Percentiles rank a stretch among this genome's conserved stretches.
These are phyloP conservation scores for Schrenkiella parvula DNA, from an alignment of 345 rosid species.

Conservation along the genomic window DNA sequence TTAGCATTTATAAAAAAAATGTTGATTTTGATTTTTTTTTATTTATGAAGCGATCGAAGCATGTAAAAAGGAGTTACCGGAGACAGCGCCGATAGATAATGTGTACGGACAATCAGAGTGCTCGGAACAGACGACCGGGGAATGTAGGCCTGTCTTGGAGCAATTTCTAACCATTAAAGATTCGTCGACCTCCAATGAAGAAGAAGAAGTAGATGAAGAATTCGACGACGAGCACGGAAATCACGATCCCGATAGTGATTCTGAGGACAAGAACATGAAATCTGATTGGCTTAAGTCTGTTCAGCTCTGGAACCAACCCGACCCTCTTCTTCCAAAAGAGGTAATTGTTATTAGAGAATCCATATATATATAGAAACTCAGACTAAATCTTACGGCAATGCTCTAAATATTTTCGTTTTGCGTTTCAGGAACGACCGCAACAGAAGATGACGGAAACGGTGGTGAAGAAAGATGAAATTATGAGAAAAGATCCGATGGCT, in stretches of 20 bases:
- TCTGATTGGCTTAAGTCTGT: conserved; percentile 99
- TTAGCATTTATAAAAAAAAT: not conserved
- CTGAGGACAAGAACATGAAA: conserved; percentile 53
- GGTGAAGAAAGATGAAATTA: conserved; percentile 65
- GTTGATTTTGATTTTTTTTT: not conserved
- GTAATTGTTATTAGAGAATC: conserved; percentile 28
- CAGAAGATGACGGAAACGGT: conserved; percentile 36
- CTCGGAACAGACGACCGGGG: conserved; percentile 81
- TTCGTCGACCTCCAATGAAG: conserved; percentile 26
- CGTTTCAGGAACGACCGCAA: conserved; percentile 5
- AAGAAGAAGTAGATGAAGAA: conserved; percentile 44
- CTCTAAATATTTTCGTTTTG: not conserved
- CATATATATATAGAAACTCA: not conserved
- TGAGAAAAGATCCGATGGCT: conserved; percentile 25
- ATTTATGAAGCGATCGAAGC: conserved; percentile 68
- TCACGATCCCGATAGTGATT: conserved; percentile 16
- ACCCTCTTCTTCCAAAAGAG: conserved; percentile 46
- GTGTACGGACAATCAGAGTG: conserved; percentile 68
- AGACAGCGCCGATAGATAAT: conserved; percentile 46
- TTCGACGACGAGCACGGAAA: conserved; percentile 35
- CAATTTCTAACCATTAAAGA: conserved; percentile 72
- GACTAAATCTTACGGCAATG: not conserved
- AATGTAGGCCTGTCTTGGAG: conserved; percentile 64
- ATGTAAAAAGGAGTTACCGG: conserved; percentile 68
- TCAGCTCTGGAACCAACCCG: conserved; percentile 87